phyloP scores from a whole-genome alignment of 192 early-diverging fungal species.

The Gigaspora rosea region DNA sequence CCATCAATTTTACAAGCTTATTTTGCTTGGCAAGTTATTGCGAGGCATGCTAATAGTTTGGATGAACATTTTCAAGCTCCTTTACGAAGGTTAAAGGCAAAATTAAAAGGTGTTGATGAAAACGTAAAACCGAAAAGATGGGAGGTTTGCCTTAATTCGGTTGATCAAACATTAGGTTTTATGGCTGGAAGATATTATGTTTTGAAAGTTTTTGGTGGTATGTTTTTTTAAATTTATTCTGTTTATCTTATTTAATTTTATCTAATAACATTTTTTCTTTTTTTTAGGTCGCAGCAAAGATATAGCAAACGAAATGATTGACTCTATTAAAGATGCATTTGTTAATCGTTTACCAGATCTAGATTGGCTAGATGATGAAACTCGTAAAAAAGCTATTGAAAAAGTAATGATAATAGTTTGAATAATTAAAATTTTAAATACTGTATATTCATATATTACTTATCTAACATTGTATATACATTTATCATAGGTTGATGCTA shows the following conservation, averaged over 20 bases:
- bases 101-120: slow-evolving; percentile 49
- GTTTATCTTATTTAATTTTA: not conserved
- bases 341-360: slow-evolving; percentile 42
- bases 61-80: slow-evolving; percentile 47
- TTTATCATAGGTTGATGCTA: not conserved
- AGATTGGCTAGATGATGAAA: slow-evolving; percentile 63
- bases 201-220: slow-evolving; percentile 36
- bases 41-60: slow-evolving; percentile 38
- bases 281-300: slow-evolving; percentile 49
- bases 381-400: slow-evolving; percentile 50
- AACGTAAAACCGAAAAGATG: slow-evolving; percentile 49
- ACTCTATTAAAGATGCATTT: slow-evolving; percentile 48
- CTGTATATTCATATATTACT: too few species aligned
- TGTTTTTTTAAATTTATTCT: not conserved
- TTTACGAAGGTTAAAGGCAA: slow-evolving; percentile 36
- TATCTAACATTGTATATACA: too few species aligned
- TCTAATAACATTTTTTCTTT: slow-evolving; percentile 24
- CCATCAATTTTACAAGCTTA: slow-evolving; percentile 48
- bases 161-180: slow-evolving; percentile 41
- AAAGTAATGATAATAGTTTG: slow-evolving; percentile 48
- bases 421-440: too few species aligned
- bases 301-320: slow-evolving; percentile 50
- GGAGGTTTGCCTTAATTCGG: slow-evolving; percentile 46
- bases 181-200: slow-evolving; percentile 51
- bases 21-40: slow-evolving; percentile 54